A percentile compares a stretch with the other conserved stretches of the same genome.
Evolutionary conservation across 1,139 yeast species (phyloP).

Genomic region (Candida freyschussii): DNA sequence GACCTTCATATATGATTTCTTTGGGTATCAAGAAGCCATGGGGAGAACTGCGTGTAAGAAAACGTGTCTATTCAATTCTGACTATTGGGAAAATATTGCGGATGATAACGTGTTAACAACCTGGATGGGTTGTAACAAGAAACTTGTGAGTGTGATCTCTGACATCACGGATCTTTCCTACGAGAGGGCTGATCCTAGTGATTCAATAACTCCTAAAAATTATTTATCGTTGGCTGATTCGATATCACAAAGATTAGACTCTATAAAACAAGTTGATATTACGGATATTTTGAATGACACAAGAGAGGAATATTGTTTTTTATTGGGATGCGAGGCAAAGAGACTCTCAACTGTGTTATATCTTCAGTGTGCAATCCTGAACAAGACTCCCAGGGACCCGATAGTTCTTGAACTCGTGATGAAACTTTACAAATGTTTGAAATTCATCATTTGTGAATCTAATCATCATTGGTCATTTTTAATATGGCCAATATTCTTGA

Average conservation of each 20-base stretch:
- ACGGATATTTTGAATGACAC: not conserved
- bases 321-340: constrained; percentile 11
- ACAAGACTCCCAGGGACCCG: constrained; percentile 6
- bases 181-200: constrained; percentile 24
- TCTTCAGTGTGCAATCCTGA: constrained; percentile 9
- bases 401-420: constrained; percentile 1
- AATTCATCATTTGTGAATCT: constrained; percentile 6
- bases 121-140: constrained; percentile 31
- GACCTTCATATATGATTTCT: constrained; percentile 8
- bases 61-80: constrained; percentile 5
- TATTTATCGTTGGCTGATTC: constrained; percentile 1
- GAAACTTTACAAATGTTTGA: constrained; percentile 3
- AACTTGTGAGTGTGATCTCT: constrained; percentile 29
- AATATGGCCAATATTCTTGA: constrained; percentile 11
- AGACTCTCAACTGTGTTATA: constrained; percentile 7
- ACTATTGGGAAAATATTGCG: constrained; percentile 5
- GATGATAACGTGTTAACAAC: constrained; percentile 4
- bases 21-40: constrained; percentile 13
- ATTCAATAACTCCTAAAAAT: not conserved
- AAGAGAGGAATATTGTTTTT: constrained; percentile 8
- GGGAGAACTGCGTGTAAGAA: constrained; percentile 14
- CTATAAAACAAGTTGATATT: not conserved
- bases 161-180: constrained; percentile 36
- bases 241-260: constrained; percentile 2
- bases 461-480: constrained; percentile 8